phyloP scores from a whole-genome alignment of 2,329 filamentous ascomycete species.

The Rhynchosporium secalis region DNA sequence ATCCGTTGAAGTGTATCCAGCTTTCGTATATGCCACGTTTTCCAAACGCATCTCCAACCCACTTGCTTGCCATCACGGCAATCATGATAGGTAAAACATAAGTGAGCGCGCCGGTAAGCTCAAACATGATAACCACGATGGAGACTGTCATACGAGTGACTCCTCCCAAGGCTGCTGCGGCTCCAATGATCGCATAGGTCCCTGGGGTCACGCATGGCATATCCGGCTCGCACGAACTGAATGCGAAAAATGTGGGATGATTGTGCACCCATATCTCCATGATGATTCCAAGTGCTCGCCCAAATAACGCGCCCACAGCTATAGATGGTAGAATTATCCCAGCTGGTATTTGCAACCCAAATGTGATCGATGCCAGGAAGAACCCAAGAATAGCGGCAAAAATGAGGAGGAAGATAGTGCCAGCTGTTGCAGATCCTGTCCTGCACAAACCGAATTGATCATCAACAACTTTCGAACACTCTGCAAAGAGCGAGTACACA shows the following conservation, averaged over 20 bases:
- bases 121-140: slow-evolving; percentile 99
- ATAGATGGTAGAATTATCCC: slow-evolving; percentile 96
- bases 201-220: slow-evolving; percentile 87
- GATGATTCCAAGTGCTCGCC: slow-evolving; percentile 83
- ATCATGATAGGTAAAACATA: slow-evolving; percentile 99
- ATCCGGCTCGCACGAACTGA: slow-evolving; percentile 80
- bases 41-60: slow-evolving; percentile 94
- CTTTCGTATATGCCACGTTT: slow-evolving; percentile 94
- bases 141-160: slow-evolving; percentile 96
- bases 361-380: slow-evolving; percentile 82
- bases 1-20: slow-evolving; percentile 96
- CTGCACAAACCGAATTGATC: slow-evolving; percentile 91
- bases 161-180: slow-evolving; percentile 88
- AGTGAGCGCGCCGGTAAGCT: slow-evolving; percentile 91
- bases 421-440: slow-evolving; percentile 77
- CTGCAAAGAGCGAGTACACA: slow-evolving; percentile 86
- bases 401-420: slow-evolving; percentile 79
- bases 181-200: slow-evolving; percentile 94
- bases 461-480: slow-evolving; percentile 79
- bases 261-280: slow-evolving; percentile 85
- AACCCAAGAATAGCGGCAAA: slow-evolving; percentile 83
- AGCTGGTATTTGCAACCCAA: slow-evolving; percentile 90
- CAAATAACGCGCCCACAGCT: slow-evolving; percentile 89
- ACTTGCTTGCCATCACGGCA: slow-evolving; percentile 96
- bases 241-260: slow-evolving; percentile 75